These are phyloP conservation scores for Plectosphaerella cucumerina DNA, from an alignment of 2,329 filamentous ascomycete genomes.

Conservation along the genomic window DNA sequence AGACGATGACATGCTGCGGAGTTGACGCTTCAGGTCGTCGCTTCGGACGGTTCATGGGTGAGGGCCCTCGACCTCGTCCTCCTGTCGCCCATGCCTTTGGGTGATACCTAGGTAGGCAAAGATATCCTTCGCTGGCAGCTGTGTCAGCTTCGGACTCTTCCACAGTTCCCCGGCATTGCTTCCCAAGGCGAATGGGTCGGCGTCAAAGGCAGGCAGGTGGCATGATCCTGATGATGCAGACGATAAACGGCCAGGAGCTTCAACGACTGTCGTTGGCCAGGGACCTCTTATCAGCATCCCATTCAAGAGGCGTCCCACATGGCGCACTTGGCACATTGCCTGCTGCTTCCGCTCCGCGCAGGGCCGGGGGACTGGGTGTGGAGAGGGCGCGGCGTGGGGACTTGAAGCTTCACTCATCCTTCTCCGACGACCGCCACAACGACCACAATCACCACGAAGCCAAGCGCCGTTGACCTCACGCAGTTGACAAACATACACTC, in stretches of 20 bases:
- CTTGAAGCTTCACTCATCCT: not conserved
- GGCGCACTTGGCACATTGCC: not conserved
- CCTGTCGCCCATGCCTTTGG: no score
- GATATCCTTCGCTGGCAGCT: no score
- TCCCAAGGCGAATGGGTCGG: no score
- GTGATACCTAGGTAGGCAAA: no score
- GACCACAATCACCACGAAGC: not conserved
- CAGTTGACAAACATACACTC: not conserved
- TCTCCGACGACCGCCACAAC: not conserved
- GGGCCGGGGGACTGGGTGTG: not conserved
- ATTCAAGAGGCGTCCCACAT: constrained; percentile 5
- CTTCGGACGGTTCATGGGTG: no score
- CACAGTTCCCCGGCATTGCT: no score
- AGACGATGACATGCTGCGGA: no score
- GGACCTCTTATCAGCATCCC: constrained; percentile 12
- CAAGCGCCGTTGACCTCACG: not conserved
- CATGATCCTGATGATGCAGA: not conserved
- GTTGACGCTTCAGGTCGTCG: no score
- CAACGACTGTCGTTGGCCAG: not conserved
- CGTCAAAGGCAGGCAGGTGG: not conserved
- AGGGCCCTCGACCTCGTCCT: no score
- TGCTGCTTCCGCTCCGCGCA: not conserved
- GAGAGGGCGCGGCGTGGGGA: not conserved
- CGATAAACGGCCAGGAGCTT: not conserved
- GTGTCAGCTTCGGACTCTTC: no score